phyloP scores from a whole-genome alignment of 305 asterid species.

The Salvia sclarea region DNA sequence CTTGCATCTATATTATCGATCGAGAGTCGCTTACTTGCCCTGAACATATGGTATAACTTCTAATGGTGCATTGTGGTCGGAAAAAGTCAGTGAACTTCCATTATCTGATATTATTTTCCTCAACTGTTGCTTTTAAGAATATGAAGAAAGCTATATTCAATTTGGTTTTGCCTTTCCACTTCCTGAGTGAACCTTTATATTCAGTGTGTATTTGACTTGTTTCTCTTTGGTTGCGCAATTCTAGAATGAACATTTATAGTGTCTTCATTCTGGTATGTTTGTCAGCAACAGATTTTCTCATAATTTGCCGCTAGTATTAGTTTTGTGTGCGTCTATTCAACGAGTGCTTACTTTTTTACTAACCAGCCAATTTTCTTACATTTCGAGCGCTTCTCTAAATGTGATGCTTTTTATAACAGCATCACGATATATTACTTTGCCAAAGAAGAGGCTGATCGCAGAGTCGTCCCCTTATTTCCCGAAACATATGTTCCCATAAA shows the following conservation, averaged over 20 bases:
- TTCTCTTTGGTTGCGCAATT: neutral
- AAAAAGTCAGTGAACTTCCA: neutral
- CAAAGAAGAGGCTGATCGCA: constrained; percentile 48
- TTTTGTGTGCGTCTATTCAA: neutral
- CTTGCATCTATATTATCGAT: neutral
- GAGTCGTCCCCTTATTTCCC: constrained; percentile 56
- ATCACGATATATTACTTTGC: constrained; percentile 67
- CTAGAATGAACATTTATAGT: neutral
- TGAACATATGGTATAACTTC: neutral
- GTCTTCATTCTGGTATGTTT: neutral
- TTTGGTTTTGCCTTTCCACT: too few relatives aligned
- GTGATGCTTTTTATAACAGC: constrained; percentile 43
- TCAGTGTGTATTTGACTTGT: neutral
- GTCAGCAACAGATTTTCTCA: too few relatives aligned
- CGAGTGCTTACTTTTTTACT: constrained; percentile 3
- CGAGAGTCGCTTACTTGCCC: neutral
- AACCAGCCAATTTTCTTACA: constrained; percentile 2
- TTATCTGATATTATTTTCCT: constrained; percentile 1
- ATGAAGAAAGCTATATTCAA: too few relatives aligned
- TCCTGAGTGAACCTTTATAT: constrained; percentile 2
- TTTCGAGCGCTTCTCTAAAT: constrained; percentile 30
- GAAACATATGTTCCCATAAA: constrained; percentile 60
- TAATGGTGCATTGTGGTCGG: neutral
- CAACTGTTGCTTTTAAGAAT: too few relatives aligned
- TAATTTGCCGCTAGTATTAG: neutral